Evolutionary conservation across 2,329 filamentous ascomycete species (phyloP), one percentile per base, ranked within the genome.

Genomic region (Zymoseptoria ardabiliae): DNA sequence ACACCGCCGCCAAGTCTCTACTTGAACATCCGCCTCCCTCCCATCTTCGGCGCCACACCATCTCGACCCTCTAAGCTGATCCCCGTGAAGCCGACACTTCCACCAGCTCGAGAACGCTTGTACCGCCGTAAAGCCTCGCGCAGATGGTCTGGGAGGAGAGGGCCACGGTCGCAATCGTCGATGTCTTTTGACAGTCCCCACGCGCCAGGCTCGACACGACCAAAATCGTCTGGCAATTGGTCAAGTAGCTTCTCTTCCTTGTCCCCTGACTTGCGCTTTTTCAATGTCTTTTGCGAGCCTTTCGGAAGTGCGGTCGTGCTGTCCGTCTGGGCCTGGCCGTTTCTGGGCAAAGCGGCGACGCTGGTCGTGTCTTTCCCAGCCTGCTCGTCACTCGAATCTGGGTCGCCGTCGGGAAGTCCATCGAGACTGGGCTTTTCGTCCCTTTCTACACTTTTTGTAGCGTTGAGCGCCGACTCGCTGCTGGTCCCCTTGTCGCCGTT

Each of bases 91-190:
- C 79, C 79, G 5, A 79, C 77, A 0, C 83, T 84, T 0, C 85
- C 84, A 35, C 86, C 85, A 67, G 87, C 86, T 3, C 82, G 77
- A 22, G 82, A 77, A 51, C 81, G 72, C 70, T 83, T 87, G 72
- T 90, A 89, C 54, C 88, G 79, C 58, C 88, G 79, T 71, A 88
- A 78, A 4, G 89, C 88, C 72, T 92, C 89, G 20, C 88, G 79
- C 52, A 93, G 73, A 72, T 92, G 89, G 61, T 91, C 89, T 0
- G 89, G 87, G 23, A 86, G 82, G 53, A 93, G 70, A 0, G 89
- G 88, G 4, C 79, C 79, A 58, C 77, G 74, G 63, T 79, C 75
- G 54, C 68, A 66, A 62, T 75, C 73, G 17, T 69, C 65, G 25
- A 72, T 56, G 22, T 66, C 64, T 17, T 54, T 58, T 6, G 54